These are phyloP conservation scores for Mycena indigotica DNA, from an alignment of 768 basidiomycete species.

Conservation along the genomic window DNA sequence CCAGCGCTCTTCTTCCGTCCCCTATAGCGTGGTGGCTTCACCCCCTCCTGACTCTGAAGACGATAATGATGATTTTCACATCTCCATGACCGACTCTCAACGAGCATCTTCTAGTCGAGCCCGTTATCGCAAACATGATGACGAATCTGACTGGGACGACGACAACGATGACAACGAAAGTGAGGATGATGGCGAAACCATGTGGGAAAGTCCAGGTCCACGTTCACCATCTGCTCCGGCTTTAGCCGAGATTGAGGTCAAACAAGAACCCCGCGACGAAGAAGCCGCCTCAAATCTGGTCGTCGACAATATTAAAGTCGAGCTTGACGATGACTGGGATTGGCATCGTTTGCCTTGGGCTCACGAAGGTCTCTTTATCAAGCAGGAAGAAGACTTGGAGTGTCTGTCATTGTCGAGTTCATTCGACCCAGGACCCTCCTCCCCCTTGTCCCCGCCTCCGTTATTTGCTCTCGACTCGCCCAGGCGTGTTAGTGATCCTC, in stretches of 20 bases:
- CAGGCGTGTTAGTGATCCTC: slow-evolving; percentile 14
- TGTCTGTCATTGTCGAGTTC: slow-evolving; percentile 35
- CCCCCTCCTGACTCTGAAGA: slow-evolving; percentile 75
- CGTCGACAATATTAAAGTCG: slow-evolving; percentile 39
- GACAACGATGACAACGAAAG: slow-evolving; percentile 51
- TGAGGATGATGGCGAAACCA: slow-evolving; percentile 59
- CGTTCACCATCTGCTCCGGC: slow-evolving; percentile 63
- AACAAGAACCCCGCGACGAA: slow-evolving; percentile 63
- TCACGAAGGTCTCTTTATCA: slow-evolving; percentile 39
- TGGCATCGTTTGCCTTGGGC: slow-evolving; percentile 43
- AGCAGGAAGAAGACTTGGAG: slow-evolving; percentile 52
- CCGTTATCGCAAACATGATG: slow-evolving; percentile 27
- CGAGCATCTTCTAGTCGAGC: slow-evolving; percentile 28
- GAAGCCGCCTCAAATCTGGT: slow-evolving; percentile 40
- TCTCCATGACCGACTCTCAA: slow-evolving; percentile 45
- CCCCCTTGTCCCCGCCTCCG: slow-evolving; percentile 14
- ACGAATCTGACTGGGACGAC: slow-evolving; percentile 40
- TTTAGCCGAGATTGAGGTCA: slow-evolving; percentile 43
- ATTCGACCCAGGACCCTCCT: slow-evolving; percentile 27
- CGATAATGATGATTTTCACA: slow-evolving; percentile 54
- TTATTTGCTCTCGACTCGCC: slow-evolving; percentile 13
- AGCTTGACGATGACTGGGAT: slow-evolving; percentile 47
- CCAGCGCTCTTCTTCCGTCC: slow-evolving; percentile 62
- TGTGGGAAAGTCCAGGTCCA: slow-evolving; percentile 66
- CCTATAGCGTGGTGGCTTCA: slow-evolving; percentile 57